Evolutionary conservation across 805 yeast genomes (phyloP).

Genomic region (Pichia californica): DNA sequence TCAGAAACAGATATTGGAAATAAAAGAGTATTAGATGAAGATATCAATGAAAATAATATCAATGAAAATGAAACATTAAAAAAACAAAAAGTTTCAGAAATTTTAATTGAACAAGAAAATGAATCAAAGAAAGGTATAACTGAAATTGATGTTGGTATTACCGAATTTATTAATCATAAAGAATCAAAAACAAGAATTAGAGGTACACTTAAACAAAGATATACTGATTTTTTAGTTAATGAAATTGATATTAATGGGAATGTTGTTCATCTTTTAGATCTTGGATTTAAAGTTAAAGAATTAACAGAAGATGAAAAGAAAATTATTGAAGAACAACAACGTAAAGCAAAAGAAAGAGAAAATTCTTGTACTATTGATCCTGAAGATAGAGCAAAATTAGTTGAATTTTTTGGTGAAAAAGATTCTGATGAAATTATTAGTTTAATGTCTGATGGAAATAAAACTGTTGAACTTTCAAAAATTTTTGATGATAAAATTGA

Average conservation of each 20-base stretch:
- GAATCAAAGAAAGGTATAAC: slow-evolving; percentile 37
- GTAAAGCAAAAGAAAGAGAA: slow-evolving; percentile 36
- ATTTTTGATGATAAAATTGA: slow-evolving; percentile 57
- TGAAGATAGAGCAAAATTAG: slow-evolving; percentile 42
- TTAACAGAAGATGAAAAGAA: slow-evolving; percentile 32
- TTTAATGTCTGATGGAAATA: slow-evolving; percentile 41
- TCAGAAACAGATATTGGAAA: not conserved
- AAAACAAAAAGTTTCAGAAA: slow-evolving; percentile 2
- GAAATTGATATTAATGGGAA: slow-evolving; percentile 67
- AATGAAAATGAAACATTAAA: not conserved
- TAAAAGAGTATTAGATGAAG: slow-evolving; percentile 5
- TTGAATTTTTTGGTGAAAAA: slow-evolving; percentile 50
- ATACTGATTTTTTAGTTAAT: slow-evolving; percentile 89
- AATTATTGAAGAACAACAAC: slow-evolving; percentile 34
- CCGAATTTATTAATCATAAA: slow-evolving; percentile 38
- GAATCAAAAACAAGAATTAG: slow-evolving; percentile 50
- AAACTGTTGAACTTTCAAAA: slow-evolving; percentile 45
- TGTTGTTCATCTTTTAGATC: slow-evolving; percentile 70
- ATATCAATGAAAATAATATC: not conserved
- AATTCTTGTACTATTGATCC: slow-evolving; percentile 34
- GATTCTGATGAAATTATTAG: slow-evolving; percentile 50
- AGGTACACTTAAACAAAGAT: slow-evolving; percentile 81
- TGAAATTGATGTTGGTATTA: slow-evolving; percentile 85
- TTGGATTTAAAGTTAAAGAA: slow-evolving; percentile 52
- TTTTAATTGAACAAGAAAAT: not conserved